Evolutionary conservation across 345 rosid species (phyloP), one percentile per base, ranked within the genome.

Genomic region (Linum usitatissimum): DNA sequence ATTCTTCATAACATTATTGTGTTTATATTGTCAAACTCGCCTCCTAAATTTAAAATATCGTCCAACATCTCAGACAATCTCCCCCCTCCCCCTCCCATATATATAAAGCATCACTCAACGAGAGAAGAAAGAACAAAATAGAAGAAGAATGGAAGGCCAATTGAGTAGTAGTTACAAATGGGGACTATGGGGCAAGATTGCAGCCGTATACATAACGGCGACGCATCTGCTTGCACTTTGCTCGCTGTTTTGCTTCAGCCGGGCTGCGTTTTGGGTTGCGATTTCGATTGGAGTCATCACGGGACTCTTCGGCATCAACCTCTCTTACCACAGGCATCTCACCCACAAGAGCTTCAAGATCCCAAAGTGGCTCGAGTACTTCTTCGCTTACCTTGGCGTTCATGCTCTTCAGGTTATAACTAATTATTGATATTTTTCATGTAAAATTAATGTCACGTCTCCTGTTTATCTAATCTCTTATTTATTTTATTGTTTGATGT

Each of bases 361-460:
- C 21, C 89, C 95, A 10, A 89, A 84, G 67, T 84, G 84, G 93
- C 95, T 92, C 28, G 96, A 89, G 75, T 92, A 92, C 68, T 8
- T 73, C 14, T 92, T 86, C 62, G 96, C 98, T 36, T 86, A 85
- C 65, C 86, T 89, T 59, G 96, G 91, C 39, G 83, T 76, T 68
- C 83, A 75, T 20, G 94, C 98, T 36, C 81, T 88, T 67, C 96
- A 91, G 91, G 94, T 91, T 31, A n/a, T n/a, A n/a, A n/a, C n/a
- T n/a, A n/a, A n/a, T n/a, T n/a, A n/a, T n/a, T n/a, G n/a, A n/a
- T n/a, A n/a, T 9, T 8, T 14, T 9, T 14, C 49, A 8, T 3
- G 49, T 8, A 5, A 8, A 42, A 8, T 42, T 9, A 14, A 5
- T 14, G 15, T 8, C 3, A n/a, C n/a, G n/a, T n/a, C n/a, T n/a